Evolutionary conservation across 805 yeast species (phyloP).

Genomic region (Metschnikowia lachancei): DNA sequence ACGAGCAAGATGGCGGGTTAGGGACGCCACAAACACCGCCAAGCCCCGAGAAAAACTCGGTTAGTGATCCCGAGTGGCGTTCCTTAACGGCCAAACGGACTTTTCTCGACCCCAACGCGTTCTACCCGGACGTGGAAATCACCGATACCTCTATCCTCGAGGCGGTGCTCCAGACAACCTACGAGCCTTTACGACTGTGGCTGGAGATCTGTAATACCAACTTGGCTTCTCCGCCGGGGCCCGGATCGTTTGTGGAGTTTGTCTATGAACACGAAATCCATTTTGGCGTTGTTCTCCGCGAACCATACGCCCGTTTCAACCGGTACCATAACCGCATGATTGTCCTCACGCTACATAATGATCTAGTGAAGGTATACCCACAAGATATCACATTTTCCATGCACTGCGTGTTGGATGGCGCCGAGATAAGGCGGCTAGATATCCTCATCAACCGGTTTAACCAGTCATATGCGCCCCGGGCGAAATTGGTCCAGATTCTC

Average conservation of each 20-base stretch:
- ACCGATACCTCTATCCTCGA: slow-evolving; percentile 15
- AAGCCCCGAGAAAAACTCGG: not conserved
- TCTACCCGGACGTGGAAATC: slow-evolving; percentile 19
- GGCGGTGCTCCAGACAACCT: slow-evolving; percentile 7
- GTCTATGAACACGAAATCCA: slow-evolving; percentile 17
- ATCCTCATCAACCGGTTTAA: slow-evolving; percentile 26
- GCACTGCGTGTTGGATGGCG: slow-evolving; percentile 25
- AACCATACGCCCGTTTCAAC: slow-evolving; percentile 32
- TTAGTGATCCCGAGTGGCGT: not conserved
- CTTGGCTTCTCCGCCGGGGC: slow-evolving; percentile 17
- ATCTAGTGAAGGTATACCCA: slow-evolving; percentile 27
- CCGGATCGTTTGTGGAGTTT: slow-evolving; percentile 44
- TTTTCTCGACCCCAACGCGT: slow-evolving; percentile 17
- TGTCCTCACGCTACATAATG: slow-evolving; percentile 35
- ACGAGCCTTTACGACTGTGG: slow-evolving; percentile 15
- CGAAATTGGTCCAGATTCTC: slow-evolving; percentile 23
- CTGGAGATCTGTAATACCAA: slow-evolving; percentile 12
- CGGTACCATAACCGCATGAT: slow-evolving; percentile 30
- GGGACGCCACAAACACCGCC: not conserved
- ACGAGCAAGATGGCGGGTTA: not conserved
- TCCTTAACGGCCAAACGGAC: not conserved
- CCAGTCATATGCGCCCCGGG: slow-evolving; percentile 19
- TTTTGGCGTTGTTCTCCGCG: slow-evolving; percentile 40
- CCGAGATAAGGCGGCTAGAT: slow-evolving; percentile 18
- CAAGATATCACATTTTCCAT: slow-evolving; percentile 31